phyloP scores from a whole-genome alignment of 345 rosid genomes.

The Brassica napus region Da-Ae NC_063436.1:14472501-14473000 shows the following conservation, averaged over 20 bases:
- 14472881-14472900: slow-evolving; percentile 87
- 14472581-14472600: slow-evolving; percentile 72
- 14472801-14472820: slow-evolving; percentile 91
- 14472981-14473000: not conserved
- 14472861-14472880: slow-evolving; percentile 90
- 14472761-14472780: slow-evolving; percentile 86
- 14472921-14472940: not conserved
- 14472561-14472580: slow-evolving; percentile 55
- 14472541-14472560: slow-evolving; percentile 5
- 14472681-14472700: slow-evolving; percentile 36
- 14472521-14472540: slow-evolving; percentile 16
- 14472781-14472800: slow-evolving; percentile 88
- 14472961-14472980: not conserved
- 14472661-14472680: slow-evolving; percentile 43
- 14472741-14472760: slow-evolving; percentile 79
- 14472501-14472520: slow-evolving; percentile 38
- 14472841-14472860: slow-evolving; percentile 58
- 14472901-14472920: slow-evolving; percentile 60
- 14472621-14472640: slow-evolving; percentile 36
- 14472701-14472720: slow-evolving; percentile 44
- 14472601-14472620: slow-evolving; percentile 48
- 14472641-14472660: slow-evolving; percentile 37
- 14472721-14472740: slow-evolving; percentile 71
- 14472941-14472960: not conserved
- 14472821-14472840: slow-evolving; percentile 52